Conservation (phyloP, 2,329 filamentous ascomycete genomes). For the Cryoendolithus antarcticus region DNA sequence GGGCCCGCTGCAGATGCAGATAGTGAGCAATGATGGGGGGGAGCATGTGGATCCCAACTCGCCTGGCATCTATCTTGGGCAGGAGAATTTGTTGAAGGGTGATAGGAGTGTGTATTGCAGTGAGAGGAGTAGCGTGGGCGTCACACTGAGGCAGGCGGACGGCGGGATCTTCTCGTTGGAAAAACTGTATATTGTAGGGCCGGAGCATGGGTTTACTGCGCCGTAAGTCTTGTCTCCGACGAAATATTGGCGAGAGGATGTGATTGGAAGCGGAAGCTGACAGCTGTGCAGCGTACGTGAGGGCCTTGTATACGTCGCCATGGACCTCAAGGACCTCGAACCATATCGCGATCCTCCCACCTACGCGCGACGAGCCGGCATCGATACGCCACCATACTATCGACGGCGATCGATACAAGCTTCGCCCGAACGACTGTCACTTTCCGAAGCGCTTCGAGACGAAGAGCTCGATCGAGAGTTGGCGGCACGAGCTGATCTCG, state of each 20-base stretch:
- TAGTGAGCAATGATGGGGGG: constrained; percentile 81
- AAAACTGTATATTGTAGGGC: constrained; percentile 79
- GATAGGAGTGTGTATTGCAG: constrained; percentile 84
- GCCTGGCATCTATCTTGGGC: constrained; percentile 43
- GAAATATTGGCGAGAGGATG: not conserved
- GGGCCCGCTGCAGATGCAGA: constrained; percentile 71
- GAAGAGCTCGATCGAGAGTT: no score
- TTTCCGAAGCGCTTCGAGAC: constrained; percentile 20
- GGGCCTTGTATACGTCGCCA: constrained; percentile 83
- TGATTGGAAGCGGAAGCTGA: not conserved
- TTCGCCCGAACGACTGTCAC: constrained; percentile 17
- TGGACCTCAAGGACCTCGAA: constrained; percentile 67
- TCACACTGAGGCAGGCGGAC: constrained; percentile 71
- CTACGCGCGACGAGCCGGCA: constrained; percentile 13
- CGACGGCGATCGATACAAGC: constrained; percentile 9
- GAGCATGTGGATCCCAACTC: constrained; percentile 40
- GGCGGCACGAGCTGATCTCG: no score
- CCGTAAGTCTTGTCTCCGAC: constrained; percentile 49
- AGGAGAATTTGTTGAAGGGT: constrained; percentile 72
- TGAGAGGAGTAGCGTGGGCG: constrained; percentile 74
- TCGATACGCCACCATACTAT: constrained; percentile 12
- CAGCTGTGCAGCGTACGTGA: constrained; percentile 57
- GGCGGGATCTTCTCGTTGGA: constrained; percentile 70
- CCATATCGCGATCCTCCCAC: constrained; percentile 25
- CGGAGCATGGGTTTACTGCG: constrained; percentile 66